Percentiles rank a stretch among this genome's conserved stretches.
Evolutionary conservation across 345 rosid genomes (phyloP).

Genomic region (Brassica cretica): DNA sequence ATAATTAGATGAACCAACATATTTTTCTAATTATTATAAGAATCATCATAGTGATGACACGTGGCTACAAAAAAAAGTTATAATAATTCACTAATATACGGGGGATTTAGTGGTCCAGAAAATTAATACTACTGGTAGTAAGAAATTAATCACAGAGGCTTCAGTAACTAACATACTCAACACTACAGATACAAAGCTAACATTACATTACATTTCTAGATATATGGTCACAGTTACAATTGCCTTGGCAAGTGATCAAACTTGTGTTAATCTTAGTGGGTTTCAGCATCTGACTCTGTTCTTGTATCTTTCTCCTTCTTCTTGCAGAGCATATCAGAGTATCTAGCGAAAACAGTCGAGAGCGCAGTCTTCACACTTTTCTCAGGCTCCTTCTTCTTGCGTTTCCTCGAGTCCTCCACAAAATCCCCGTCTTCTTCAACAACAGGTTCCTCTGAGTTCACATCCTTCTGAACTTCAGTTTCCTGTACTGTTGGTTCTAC

Average conservation of each 20-base stretch:
- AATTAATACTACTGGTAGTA: too few relatives aligned
- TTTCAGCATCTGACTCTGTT: conserved; percentile 22
- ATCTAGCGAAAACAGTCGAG: conserved; percentile 68
- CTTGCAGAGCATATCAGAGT: conserved; percentile 51
- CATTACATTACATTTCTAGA: background rate
- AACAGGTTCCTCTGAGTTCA: conserved; percentile 44
- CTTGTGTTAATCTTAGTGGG: conserved; percentile 17
- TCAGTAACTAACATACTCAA: too few relatives aligned
- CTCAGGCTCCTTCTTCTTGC: conserved; percentile 62
- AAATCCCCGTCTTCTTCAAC: conserved; percentile 46
- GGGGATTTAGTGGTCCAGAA: too few relatives aligned
- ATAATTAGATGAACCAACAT: too few relatives aligned
- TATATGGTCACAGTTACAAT: background rate
- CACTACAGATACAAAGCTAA: background rate
- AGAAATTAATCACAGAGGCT: too few relatives aligned
- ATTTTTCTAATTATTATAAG: too few relatives aligned
- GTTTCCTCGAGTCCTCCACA: conserved; percentile 50
- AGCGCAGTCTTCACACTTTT: conserved; percentile 67
- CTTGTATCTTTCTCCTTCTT: conserved; percentile 15
- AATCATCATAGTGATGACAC: too few relatives aligned
- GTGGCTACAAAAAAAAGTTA: too few relatives aligned
- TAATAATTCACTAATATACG: too few relatives aligned
- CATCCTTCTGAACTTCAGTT: conserved; percentile 44
- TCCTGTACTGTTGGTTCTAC: conserved; percentile 48
- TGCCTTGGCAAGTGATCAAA: background rate